Evolutionary conservation across 2,329 filamentous ascomycete species (phyloP), one percentile per base, ranked within the genome.

Genomic region (Microcyclospora pomicola): DNA sequence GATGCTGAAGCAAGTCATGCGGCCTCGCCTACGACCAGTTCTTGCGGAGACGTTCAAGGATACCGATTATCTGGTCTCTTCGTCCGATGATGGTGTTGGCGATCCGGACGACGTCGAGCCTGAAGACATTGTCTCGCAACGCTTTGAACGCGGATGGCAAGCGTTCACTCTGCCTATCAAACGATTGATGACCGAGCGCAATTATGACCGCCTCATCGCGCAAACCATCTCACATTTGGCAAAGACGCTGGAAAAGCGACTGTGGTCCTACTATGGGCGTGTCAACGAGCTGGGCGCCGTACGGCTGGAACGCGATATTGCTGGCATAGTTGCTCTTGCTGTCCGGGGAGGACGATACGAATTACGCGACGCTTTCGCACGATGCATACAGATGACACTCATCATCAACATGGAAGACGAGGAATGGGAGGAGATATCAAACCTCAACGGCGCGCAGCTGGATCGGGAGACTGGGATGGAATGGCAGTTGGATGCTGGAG

Each of bases 391-490:
- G 67, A 79, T 94, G 50, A 75, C 82, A 40, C 75, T 92, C 67
- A 75, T 94, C 12, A 77, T 88, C 56, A 88, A 87, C 49, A 92
- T 95, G 85, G 87, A 95, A 56, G 83, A 91, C 27, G 87, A 95
- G 41, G 88, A 95, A 61, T 94, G 86, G 82, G 82, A 88, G 34
- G 85, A 91, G 30, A 58, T 62, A 30, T 53, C 60, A 6, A 62
- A 69, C 31, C 61, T 67, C 27, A 68, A 64, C 28, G 60, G 27
- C 56, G 62, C 35, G 56, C 59, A 42, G 55, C 56, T 39, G 68
- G 73, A 38, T 62, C 39, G 68, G 11, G 72, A 77, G 10, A 77
- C 73, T 35, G 80, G 73, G 9, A 75, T 91, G 53, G 68, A 71
- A 36, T 86, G 81, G 81, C 71, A 79, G 33, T 51, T 87, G 45